Evolutionary conservation across 345 rosid species (phyloP), one percentile per base, ranked within the genome.

Genomic region (Triadica sebifera): DNA sequence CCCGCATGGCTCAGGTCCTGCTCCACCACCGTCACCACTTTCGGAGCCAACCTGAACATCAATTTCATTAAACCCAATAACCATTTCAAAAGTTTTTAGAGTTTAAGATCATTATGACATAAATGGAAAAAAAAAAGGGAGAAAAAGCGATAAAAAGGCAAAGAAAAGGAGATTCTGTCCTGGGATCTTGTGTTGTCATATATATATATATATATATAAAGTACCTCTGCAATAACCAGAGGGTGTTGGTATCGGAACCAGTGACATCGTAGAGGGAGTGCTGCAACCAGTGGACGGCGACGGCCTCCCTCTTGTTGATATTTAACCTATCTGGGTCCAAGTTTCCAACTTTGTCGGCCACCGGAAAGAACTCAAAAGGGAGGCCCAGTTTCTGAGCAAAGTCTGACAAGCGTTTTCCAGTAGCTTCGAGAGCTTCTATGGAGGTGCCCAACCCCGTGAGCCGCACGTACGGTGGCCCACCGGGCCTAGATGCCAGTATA

Each of bases 261-360:
- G 98, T 91, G 52, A 95, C 96, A 64, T 95, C 99, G 83, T 95
- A 95, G 37, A 95, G 96, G 10, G 99, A 95, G 81, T 95, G 99
- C 65, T 95, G 99, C 82, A 95, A 82, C 99, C 97, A 89, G 77
- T 95, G 99, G 60, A 95, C 98, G 58, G 99, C 99, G 3, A 95
- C 86, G 37, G 98, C 98, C 80, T 95, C 99, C 75, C 91, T 88
- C 85, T 90, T 91, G 77, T 88, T 88, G 46, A 93, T 84, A 58
- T 89, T 89, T 7, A 95, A 88, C 73, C 84, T 83, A 72, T 91
- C 97, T 0, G 89, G 90, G 22, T 93, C 93, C 78, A 95, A 75
- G 72, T 90, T 93, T 34, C 99, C 99, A 51, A 88, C 97, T 72
- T 88, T 95, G 6, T 90, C 97, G 5, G 98, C 96, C 50, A 95